Evolutionary conservation across 2,329 filamentous ascomycete genomes (phyloP).

Genomic region (Coniochaeta sp.): DNA sequence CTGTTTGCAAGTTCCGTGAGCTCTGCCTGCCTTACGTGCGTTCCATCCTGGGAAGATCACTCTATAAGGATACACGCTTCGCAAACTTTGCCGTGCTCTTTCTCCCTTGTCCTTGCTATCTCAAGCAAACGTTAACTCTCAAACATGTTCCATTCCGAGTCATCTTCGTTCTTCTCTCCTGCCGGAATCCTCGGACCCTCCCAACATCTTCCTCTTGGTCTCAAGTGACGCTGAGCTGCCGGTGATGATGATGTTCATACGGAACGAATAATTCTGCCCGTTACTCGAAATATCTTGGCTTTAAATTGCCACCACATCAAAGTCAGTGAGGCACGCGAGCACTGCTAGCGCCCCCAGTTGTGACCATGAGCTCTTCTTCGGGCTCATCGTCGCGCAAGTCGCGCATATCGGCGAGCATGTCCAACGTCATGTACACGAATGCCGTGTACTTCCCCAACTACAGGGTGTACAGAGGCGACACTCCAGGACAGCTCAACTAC

Average conservation of each 20-base stretch:
- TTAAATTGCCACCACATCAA: background rate
- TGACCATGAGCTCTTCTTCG: conserved; percentile 23
- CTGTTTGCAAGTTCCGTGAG: background rate
- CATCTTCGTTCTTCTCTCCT: conserved; percentile 1
- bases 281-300: background rate
- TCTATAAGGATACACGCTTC: conserved; percentile 12
- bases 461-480: conserved; percentile 64
- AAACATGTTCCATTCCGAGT: conserved; percentile 14
- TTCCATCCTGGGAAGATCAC: conserved; percentile 5
- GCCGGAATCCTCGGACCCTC: conserved; percentile 7
- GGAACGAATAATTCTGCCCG: background rate
- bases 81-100: conserved; percentile 6
- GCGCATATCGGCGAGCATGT: conserved; percentile 36
- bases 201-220: conserved; percentile 5
- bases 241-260: conserved; percentile 4
- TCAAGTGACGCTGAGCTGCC: conserved; percentile 7
- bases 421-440: conserved; percentile 56
- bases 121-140: conserved; percentile 13
- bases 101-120: conserved; percentile 15
- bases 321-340: background rate
- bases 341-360: background rate
- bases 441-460: conserved; percentile 82
- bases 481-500: conserved; percentile 67
- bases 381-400: conserved; percentile 34
- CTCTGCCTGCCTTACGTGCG: conserved; percentile 5